Percentiles rank a stretch among this genome's conserved stretches.
Conservation (phyloP, 441 rosid genomes). For the California macrophylla region DNA sequence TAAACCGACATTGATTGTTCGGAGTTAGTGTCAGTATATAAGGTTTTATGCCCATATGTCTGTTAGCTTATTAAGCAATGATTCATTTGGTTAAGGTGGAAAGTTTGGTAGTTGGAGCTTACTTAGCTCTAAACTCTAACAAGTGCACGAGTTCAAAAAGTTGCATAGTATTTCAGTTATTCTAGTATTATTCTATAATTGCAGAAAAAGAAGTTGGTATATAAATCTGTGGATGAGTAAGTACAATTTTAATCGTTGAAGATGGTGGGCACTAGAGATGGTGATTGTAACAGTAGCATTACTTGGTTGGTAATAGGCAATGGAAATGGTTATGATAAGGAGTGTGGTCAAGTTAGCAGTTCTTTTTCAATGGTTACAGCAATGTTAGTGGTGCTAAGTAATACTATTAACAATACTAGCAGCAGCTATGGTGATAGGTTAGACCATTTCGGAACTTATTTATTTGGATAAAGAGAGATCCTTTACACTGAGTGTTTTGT, state of each 20-base stretch:
- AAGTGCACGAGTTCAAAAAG: not conserved
- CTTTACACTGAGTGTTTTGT: not conserved
- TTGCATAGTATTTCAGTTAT: not conserved
- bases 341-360: not conserved
- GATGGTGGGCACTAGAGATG: not conserved
- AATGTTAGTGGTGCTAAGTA: not conserved
- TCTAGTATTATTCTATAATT: not conserved
- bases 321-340: not conserved
- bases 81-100: not conserved
- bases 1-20: not conserved
- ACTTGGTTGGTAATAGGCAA: not conserved
- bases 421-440: not conserved
- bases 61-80: not conserved
- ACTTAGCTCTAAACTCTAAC: not conserved
- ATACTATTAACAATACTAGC: not conserved
- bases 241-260: not conserved
- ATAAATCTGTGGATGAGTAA: not conserved
- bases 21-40: not conserved
- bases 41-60: not conserved
- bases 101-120: not conserved
- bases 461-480: not conserved
- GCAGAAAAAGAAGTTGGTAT: not conserved
- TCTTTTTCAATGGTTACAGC: not conserved
- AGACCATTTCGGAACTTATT: not conserved
- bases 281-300: not conserved